A percentile compares a stretch with the other conserved stretches of the same genome.
These are phyloP conservation scores for Piromyces sp. DNA, from an alignment of 192 early-diverging fungal genomes.

Conservation along the genomic window DNA sequence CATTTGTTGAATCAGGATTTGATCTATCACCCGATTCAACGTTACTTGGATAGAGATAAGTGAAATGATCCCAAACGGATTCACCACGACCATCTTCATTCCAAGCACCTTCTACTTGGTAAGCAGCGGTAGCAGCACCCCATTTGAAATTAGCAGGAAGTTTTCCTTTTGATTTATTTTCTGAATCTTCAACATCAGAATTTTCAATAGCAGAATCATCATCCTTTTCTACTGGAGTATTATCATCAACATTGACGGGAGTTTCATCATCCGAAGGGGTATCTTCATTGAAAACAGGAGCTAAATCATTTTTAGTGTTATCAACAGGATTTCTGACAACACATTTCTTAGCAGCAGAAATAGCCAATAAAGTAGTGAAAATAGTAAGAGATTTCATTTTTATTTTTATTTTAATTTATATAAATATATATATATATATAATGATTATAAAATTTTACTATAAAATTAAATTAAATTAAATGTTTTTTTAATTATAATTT, in stretches of 20 bases:
- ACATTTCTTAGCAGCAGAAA: not conserved
- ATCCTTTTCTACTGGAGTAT: not conserved
- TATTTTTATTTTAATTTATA: too few relatives aligned
- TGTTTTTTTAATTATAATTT: too few relatives aligned
- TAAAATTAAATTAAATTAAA: too few relatives aligned
- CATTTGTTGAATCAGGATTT: slow-evolving; percentile 6
- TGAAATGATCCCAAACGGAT: slow-evolving; percentile 20
- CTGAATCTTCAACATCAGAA: too few relatives aligned
- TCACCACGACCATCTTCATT: slow-evolving; percentile 21
- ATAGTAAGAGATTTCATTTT: not conserved
- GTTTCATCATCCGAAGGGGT: not conserved
- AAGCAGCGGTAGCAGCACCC: slow-evolving; percentile 13
- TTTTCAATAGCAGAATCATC: not conserved
- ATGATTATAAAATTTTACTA: too few relatives aligned
- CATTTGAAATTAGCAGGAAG: slow-evolving; percentile 1
- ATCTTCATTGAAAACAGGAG: too few relatives aligned
- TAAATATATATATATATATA: too few relatives aligned
- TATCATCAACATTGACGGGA: not conserved
- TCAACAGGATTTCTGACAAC: not conserved
- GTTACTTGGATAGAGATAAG: not conserved
- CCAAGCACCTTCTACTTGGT: slow-evolving; percentile 21
- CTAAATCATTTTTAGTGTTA: not conserved
- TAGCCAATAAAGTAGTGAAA: not conserved
- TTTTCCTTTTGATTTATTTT: not conserved
- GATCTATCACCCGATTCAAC: slow-evolving; percentile 2